Percentiles rank a stretch among this genome's conserved stretches.
These are phyloP conservation scores for Naumovozyma castellii DNA, from an alignment of 805 yeast genomes.

Conservation along the genomic window DNA sequence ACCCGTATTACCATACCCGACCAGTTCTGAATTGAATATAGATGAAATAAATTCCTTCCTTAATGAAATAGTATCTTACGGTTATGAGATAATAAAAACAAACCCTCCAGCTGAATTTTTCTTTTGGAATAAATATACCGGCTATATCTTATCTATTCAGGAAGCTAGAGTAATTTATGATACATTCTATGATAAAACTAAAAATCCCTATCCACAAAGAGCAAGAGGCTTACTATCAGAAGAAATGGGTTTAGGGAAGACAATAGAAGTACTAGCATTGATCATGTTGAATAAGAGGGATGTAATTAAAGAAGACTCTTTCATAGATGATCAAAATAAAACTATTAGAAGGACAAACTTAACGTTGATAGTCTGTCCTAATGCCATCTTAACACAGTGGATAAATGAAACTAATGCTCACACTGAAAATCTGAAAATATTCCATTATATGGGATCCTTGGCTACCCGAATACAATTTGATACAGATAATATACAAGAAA, in stretches of 20 bases:
- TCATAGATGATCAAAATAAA: constrained; percentile 16
- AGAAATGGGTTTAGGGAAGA: constrained; percentile 97
- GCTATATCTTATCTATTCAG: constrained; percentile 14
- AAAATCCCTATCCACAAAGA: constrained; percentile 4
- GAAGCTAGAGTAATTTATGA: constrained; percentile 14
- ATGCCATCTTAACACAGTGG: constrained; percentile 82
- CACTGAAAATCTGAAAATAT: constrained; percentile 40
- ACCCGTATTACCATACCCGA: not conserved
- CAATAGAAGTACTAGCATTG: constrained; percentile 72
- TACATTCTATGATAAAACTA: constrained; percentile 2
- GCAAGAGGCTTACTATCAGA: constrained; percentile 68
- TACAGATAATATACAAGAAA: constrained; percentile 13
- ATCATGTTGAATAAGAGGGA: constrained; percentile 53
- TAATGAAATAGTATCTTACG: constrained; percentile 21
- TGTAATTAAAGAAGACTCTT: not conserved
- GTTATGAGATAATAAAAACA: constrained; percentile 18
- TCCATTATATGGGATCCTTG: constrained; percentile 52
- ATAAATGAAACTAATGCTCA: constrained; percentile 52
- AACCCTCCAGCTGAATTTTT: not conserved
- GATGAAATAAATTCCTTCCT: constrained; percentile 12
- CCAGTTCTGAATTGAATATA: not conserved
- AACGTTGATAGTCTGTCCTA: constrained; percentile 79
- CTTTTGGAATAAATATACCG: constrained; percentile 30
- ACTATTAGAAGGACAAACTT: constrained; percentile 43
- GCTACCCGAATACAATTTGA: constrained; percentile 26